A percentile compares a stretch with the other conserved stretches of the same genome.
phyloP scores from a whole-genome alignment of 1,139 yeast species.

The Protomyces macrosporus region DNA sequence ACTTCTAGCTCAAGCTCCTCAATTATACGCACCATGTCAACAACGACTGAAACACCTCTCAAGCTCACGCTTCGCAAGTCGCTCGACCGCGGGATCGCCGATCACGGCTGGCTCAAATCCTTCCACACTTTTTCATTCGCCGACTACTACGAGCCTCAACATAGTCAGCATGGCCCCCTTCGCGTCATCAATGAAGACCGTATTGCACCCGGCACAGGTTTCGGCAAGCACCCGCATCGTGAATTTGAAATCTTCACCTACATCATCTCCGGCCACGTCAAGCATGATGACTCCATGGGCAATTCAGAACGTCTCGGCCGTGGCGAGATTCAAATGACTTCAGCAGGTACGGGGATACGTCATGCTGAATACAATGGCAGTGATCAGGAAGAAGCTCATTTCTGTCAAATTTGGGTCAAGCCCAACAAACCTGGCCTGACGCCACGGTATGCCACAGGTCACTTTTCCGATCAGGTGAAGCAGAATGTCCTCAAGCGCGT shows the following conservation, averaged over 20 bases:
- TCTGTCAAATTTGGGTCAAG: conserved; percentile 26
- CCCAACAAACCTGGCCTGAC: conserved; percentile 10
- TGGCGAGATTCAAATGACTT: conserved; percentile 24
- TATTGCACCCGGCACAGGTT: conserved; percentile 19
- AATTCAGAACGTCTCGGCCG: conserved; percentile 20
- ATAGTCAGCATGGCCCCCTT: conserved; percentile 10
- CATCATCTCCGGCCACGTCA: conserved; percentile 17
- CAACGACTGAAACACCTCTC: neutral
- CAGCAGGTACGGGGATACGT: conserved; percentile 26
- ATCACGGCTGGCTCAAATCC: conserved; percentile 25
- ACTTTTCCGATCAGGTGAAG: conserved; percentile 14
- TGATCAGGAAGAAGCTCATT: conserved; percentile 1
- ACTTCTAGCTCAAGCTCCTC: neutral
- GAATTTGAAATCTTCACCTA: conserved; percentile 23
- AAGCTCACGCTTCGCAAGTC: conserved; percentile 15
- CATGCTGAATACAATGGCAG: conserved; percentile 25
- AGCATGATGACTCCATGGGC: conserved; percentile 26
- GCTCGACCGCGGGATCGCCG: conserved; percentile 19
- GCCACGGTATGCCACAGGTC: conserved; percentile 23
- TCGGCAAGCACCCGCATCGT: conserved; percentile 22
- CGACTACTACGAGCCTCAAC: conserved; percentile 11
- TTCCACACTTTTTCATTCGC: conserved; percentile 24
- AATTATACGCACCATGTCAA: neutral
- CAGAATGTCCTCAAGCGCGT: conserved; percentile 7
- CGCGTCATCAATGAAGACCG: conserved; percentile 27